These are phyloP conservation scores for Diaporthe eres DNA, from an alignment of 2,329 filamentous ascomycete species.

Conservation along the genomic window DNA sequence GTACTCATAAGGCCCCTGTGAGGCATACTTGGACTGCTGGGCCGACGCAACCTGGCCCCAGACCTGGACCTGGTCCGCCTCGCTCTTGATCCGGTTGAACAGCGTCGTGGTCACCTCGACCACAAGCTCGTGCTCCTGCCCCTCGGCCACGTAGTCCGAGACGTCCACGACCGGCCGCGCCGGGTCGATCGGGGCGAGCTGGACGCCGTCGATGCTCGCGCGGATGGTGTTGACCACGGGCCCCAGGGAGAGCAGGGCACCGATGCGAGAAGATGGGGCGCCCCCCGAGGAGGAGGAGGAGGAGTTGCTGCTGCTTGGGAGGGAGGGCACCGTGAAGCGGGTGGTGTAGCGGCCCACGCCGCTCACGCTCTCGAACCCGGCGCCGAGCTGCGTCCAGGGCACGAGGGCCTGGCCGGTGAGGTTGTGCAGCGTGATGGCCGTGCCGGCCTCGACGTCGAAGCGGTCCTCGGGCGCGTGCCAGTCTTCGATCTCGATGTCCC, in stretches of 20 bases:
- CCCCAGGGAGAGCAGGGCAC: slow-evolving; percentile 34
- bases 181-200: slow-evolving; percentile 34
- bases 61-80: slow-evolving; percentile 7
- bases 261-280: neutral
- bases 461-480: slow-evolving; percentile 31
- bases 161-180: slow-evolving; percentile 30
- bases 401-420: slow-evolving; percentile 25
- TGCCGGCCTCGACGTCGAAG: slow-evolving; percentile 30
- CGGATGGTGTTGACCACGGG: slow-evolving; percentile 33
- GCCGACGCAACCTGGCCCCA: slow-evolving; percentile 32
- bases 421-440: slow-evolving; percentile 24
- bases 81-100: slow-evolving; percentile 27
- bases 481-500: slow-evolving; percentile 35
- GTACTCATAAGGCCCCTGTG: slow-evolving; percentile 18
- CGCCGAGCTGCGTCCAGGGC: slow-evolving; percentile 15
- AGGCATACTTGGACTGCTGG: slow-evolving; percentile 21
- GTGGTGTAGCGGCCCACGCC: slow-evolving; percentile 36
- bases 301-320: slow-evolving; percentile 1
- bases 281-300: neutral
- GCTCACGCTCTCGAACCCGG: slow-evolving; percentile 34
- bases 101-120: slow-evolving; percentile 30
- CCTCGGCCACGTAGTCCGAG: slow-evolving; percentile 15
- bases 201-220: slow-evolving; percentile 34
- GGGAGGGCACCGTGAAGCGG: slow-evolving; percentile 26
- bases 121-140: slow-evolving; percentile 14